phyloP scores from a whole-genome alignment of 139 green algal species.

The Chlamydomonas incerta region DNA sequence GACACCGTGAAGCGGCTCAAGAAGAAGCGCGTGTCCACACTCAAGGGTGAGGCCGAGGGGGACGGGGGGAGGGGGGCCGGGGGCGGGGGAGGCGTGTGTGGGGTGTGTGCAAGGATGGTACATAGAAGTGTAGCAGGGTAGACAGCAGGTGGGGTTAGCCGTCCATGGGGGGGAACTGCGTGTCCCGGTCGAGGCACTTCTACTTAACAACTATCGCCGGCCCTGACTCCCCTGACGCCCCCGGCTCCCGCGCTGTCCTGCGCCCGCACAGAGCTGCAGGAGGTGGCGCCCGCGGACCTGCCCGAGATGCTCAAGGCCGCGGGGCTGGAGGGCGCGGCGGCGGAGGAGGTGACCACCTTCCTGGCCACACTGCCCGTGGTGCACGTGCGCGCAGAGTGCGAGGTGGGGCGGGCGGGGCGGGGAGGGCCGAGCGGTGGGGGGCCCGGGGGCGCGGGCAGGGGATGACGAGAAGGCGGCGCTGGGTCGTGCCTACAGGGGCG shows the following conservation, averaged over 20 bases:
- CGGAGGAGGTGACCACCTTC: conserved; percentile 74
- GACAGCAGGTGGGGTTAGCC: no score
- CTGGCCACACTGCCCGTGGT: conserved; percentile 67
- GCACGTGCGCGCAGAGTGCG: conserved; percentile 33
- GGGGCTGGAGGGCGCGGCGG: conserved; percentile 52
- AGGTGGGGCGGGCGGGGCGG: not conserved
- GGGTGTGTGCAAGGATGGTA: not conserved
- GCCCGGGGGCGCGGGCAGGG: no score
- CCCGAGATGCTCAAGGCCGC: conserved; percentile 44
- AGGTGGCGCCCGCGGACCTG: conserved; percentile 56
- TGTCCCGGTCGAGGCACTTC: no score
- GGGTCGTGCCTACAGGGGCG: no score
- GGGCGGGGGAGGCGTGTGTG: not conserved
- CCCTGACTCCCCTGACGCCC: no score
- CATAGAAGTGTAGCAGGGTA: no score
- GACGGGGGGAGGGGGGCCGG: not conserved
- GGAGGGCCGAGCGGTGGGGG: not conserved
- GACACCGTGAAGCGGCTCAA: conserved; percentile 77
- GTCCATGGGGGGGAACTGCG: no score
- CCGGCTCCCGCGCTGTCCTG: no score
- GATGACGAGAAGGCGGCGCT: no score
- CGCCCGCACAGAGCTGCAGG: conserved; percentile 71
- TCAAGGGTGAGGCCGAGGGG: conserved; percentile 63
- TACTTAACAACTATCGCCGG: no score
- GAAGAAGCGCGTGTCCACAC: conserved; percentile 63